Evolutionary conservation across 2,329 filamentous ascomycete species (phyloP).

Genomic region (Sclerotinia glacialis): DNA sequence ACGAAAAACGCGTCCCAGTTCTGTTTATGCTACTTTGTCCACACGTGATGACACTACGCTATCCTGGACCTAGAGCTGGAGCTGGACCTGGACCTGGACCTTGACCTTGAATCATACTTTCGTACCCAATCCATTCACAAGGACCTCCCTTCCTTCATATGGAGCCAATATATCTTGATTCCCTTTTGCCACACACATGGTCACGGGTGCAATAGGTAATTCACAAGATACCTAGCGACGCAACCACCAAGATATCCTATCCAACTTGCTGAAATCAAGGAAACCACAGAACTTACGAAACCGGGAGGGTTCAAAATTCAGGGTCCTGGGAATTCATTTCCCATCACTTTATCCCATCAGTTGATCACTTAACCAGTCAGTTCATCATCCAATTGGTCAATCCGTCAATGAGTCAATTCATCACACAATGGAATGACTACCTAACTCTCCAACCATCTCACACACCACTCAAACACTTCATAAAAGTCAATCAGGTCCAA

Average conservation of each 20-base stretch:
- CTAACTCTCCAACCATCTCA: no score
- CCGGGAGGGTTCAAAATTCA: not conserved
- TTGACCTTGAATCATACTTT: not conserved
- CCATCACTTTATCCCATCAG: no score
- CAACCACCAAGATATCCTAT: not conserved
- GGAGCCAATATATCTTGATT: not conserved
- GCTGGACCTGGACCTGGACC: no score
- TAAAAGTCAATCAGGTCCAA: not conserved
- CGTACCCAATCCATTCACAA: not conserved
- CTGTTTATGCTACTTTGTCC: not conserved
- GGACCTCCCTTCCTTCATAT: constrained; percentile 4
- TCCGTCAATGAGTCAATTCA: no score
- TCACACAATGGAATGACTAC: no score
- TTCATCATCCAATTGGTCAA: no score
- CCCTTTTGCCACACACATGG: not conserved
- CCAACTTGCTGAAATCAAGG: not conserved
- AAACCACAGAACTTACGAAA: constrained; percentile 1
- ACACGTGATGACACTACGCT: constrained; percentile 1
- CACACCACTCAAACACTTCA: not conserved
- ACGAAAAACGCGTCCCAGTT: not conserved
- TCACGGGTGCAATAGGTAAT: constrained; percentile 7
- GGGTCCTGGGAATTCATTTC: constrained; percentile 6
- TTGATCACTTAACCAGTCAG: no score
- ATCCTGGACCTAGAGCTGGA: not conserved
- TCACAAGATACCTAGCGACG: not conserved